These are phyloP conservation scores for Trifolium fragiferum DNA, from an alignment of 306 rosid genomes.

Conservation along the genomic window DNA sequence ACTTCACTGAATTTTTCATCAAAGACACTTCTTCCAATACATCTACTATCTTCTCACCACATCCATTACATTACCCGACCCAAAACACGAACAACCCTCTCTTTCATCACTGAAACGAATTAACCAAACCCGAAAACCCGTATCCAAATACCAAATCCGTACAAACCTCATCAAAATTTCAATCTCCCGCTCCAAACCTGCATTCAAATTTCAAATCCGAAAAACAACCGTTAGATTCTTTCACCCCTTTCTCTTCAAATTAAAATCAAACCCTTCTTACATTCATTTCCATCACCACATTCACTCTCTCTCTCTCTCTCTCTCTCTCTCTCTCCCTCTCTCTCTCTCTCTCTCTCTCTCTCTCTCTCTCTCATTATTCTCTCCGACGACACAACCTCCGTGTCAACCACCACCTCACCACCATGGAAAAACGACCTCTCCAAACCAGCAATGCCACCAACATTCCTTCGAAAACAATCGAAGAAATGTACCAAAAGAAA, in stretches of 20 bases:
- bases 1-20: too few species aligned
- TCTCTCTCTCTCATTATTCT: not conserved
- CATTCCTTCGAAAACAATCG: constrained; percentile 70
- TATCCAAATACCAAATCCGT: not conserved
- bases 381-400: constrained; percentile 43
- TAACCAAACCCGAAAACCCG: not conserved
- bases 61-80: not conserved
- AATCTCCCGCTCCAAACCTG: constrained; percentile 40
- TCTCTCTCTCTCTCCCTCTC: constrained; percentile 8
- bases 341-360: not conserved
- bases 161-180: constrained; percentile 23
- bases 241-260: not conserved
- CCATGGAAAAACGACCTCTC: constrained; percentile 79
- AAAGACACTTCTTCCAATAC: too few species aligned
- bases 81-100: not conserved
- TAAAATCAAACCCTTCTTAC: not conserved
- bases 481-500: constrained; percentile 90
- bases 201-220: constrained; percentile 43
- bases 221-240: constrained; percentile 46
- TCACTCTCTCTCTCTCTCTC: not conserved
- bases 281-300: not conserved
- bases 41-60: too few species aligned
- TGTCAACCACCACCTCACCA: constrained; percentile 9
- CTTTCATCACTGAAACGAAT: not conserved
- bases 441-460: constrained; percentile 70